Percentiles rank a stretch among this genome's conserved stretches.
phyloP scores from a whole-genome alignment of 768 basidiomycete species.

The Tulasnella sp. region DNA sequence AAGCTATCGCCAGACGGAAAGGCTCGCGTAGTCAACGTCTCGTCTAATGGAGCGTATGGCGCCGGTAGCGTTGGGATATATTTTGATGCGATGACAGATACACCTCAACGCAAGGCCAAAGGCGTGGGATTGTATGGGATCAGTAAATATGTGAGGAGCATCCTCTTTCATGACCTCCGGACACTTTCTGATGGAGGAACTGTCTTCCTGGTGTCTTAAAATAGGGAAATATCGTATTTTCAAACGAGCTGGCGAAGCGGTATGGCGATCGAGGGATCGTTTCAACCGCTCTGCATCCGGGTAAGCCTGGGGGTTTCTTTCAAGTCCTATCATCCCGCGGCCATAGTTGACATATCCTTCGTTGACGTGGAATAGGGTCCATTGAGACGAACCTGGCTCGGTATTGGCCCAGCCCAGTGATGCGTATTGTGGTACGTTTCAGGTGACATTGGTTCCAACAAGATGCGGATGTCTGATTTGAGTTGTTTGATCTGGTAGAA shows the following conservation, averaged over 20 bases:
- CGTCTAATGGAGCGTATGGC: constrained; percentile 3
- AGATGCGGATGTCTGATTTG: too few relatives aligned
- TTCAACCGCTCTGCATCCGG: constrained; percentile 13
- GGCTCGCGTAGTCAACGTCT: constrained; percentile 11
- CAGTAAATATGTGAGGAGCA: constrained; percentile 3
- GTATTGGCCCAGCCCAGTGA: not conserved
- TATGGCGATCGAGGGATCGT: constrained; percentile 17
- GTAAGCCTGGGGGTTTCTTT: constrained; percentile 3
- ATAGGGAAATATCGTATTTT: constrained; percentile 16
- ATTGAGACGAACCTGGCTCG: not conserved
- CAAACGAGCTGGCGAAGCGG: constrained; percentile 15
- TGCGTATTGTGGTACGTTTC: not conserved
- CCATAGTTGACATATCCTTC: too few relatives aligned
- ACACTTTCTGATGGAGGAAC: not conserved
- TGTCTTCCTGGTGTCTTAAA: not conserved
- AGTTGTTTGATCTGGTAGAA: not conserved
- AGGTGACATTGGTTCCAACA: too few relatives aligned
- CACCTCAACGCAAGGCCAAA: not conserved
- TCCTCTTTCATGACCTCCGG: not conserved
- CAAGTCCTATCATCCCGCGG: too few relatives aligned
- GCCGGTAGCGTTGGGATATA: not conserved
- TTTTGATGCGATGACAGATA: constrained; percentile 4
- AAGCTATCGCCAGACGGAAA: constrained; percentile 7
- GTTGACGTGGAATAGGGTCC: not conserved
- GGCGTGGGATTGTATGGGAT: not conserved